Base-by-base conservation (phyloP, 352 stramenopile species). In the Globisporangium lucens region DNA sequence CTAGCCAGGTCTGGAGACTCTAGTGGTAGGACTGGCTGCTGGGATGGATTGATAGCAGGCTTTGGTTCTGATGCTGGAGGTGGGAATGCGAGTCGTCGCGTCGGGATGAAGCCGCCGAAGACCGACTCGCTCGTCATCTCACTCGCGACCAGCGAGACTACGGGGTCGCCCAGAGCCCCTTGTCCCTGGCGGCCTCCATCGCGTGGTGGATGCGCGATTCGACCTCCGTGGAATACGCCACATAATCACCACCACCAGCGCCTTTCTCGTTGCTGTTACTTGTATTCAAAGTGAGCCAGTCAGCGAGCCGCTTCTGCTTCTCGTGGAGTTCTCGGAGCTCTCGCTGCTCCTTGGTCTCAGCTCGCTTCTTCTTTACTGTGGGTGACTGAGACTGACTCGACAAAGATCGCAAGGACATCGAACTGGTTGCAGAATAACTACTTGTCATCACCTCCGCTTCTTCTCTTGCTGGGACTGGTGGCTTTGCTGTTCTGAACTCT, bases 41-140 rank as follows among this genome's bases (percentile, higher is more conserved):
- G 33, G 46, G 12, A 13, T 52, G 13, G 20, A 6, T 22, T 27
- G 22, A 8, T 24, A 10, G 43, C 12, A 52, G 8, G 12, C n/a
- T 46, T 27, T 30, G 47, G 36, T 22, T 43, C 15, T 56, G 51
- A 3, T 3, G 24, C 13, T 36, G 65, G 22, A 7, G 65, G 35
- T 15, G 67, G 36, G 27, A 78, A 85, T 13, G 71, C 68, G 6
- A 85, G 57, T 3, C 78, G 63, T 29, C 72, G 70, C 1, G 79
- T 88, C 12, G 68, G 43, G 4, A 81, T 63, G 29, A 74, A 57
- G 20, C 78, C 82, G 12, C 79, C 79, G 58, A 90, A 85, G 10
- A 88, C 73, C 3, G 73, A 70, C 35, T 88, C 82, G 47, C 79
- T 88, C 38, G 71, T 87, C 70, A 89, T 82, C 38, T 90, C 79